A percentile compares a stretch with the other conserved stretches of the same genome.
These are phyloP conservation scores for Cyclostephanos tholiformis DNA, from an alignment of 108 stramenopile genomes.

Conservation along the genomic window DNA sequence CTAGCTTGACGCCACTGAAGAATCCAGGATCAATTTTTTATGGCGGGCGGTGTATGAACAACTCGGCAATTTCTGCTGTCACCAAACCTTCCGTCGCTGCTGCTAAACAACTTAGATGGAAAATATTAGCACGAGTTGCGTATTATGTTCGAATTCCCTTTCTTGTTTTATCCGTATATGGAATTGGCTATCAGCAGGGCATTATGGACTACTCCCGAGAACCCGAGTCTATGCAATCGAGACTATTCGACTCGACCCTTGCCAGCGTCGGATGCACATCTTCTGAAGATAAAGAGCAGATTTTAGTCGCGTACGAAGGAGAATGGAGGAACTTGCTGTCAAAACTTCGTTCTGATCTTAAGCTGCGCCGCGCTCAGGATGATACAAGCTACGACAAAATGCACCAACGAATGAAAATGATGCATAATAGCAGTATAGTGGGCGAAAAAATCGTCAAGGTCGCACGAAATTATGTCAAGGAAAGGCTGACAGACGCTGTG, in stretches of 20 bases:
- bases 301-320: slow-evolving; percentile 49
- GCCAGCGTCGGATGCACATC: slow-evolving; percentile 48
- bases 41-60: slow-evolving; percentile 3
- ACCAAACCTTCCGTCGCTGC: background rate
- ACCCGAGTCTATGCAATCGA: slow-evolving; percentile 30
- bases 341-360: slow-evolving; percentile 20
- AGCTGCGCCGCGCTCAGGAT: slow-evolving; percentile 2
- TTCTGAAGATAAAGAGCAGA: slow-evolving; percentile 26
- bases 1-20: too few species aligned
- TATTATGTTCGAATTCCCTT: slow-evolving; percentile 64
- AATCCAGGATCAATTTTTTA: background rate
- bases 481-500: slow-evolving; percentile 56
- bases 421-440: slow-evolving; percentile 46
- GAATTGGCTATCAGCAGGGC: slow-evolving; percentile 78
- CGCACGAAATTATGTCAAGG: slow-evolving; percentile 67
- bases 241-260: slow-evolving; percentile 40
- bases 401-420: slow-evolving; percentile 33
- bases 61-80: background rate
- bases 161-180: slow-evolving; percentile 64
- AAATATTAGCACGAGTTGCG: slow-evolving; percentile 35
- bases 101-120: slow-evolving; percentile 28
- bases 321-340: slow-evolving; percentile 40
- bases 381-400: slow-evolving; percentile 20
- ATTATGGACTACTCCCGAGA: slow-evolving; percentile 63
- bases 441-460: slow-evolving; percentile 80